Evolutionary conservation across 257 asterid genomes (phyloP), one percentile per base, ranked within the genome.

Genomic region (Prunella vulgaris): DNA sequence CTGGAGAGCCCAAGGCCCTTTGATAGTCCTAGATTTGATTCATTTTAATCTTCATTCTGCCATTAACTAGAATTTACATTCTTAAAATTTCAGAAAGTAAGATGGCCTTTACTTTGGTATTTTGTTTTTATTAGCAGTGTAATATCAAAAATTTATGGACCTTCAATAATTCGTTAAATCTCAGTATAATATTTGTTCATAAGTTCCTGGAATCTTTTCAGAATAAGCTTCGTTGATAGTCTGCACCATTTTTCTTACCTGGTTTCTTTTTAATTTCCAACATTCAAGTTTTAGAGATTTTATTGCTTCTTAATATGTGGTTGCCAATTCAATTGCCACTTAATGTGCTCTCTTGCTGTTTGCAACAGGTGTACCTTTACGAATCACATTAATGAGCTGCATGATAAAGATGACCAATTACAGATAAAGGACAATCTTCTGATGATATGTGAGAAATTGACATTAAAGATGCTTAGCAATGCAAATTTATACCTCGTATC

Each of bases 381-480:
- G 1, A 93, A 89, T 68, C 97, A 91, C 80, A 75, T 89, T 60
- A 85, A 80, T 70, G 84, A 72, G 82, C 80, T 79, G 66, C 79
- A 80, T 67, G 84, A 78, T 37, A 84, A 78, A 78, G 79, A 74
- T 57, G 85, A 71, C 28, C 78, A 69, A 40, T 69, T 86, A 44
- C 69, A 72, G 66, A 71, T 60, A n/a, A 88, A 82, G 80, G 99
- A 94, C 79, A 80, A 79, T 56, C 79, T 87, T 75, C 87, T 89
- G 64, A 77, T 84, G 49, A 86, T 91, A 61, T 91, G 97, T 53
- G 95, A 91, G 83, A 86, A 79, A 73, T 73, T 94, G 77, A 90
- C 93, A 1, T 40, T 87, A 42, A 94, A 94, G 88, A 81, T 94
- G 88, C 96, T 94, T 27, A 87, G 92, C 77, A 91, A 91, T 74